Evolutionary conservation across 2,329 filamentous ascomycete genomes (phyloP).

Genomic region (Penicillium expansum): DNA sequence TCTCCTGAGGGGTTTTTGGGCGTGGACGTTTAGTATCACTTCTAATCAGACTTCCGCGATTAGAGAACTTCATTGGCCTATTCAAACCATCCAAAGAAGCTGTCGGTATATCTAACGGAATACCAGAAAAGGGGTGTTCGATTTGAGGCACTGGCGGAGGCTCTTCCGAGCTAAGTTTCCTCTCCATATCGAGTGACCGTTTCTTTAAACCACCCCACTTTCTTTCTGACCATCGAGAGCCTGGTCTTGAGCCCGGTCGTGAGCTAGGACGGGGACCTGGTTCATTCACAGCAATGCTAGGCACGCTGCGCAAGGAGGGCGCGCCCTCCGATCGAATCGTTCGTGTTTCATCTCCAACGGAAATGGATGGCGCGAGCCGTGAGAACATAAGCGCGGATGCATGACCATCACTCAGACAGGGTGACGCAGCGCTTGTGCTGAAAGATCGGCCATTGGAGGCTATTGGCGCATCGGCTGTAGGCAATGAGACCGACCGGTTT

Average conservation of each 20-base stretch:
- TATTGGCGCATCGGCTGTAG: slow-evolving; percentile 23
- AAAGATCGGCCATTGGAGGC: slow-evolving; percentile 26
- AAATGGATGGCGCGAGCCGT: slow-evolving; percentile 13
- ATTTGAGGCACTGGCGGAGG: slow-evolving; percentile 36
- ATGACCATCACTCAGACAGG: slow-evolving; percentile 12
- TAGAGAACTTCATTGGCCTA: slow-evolving; percentile 57
- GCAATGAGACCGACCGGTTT: slow-evolving; percentile 30
- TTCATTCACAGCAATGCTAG: slow-evolving; percentile 43
- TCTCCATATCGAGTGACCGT: slow-evolving; percentile 35
- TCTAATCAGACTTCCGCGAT: slow-evolving; percentile 58
- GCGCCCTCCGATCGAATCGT: slow-evolving; percentile 22
- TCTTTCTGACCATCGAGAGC: slow-evolving; percentile 45
- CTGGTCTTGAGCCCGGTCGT: slow-evolving; percentile 35
- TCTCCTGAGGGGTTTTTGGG: slow-evolving; percentile 29
- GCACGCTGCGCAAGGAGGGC: slow-evolving; percentile 37
- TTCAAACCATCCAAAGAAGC: slow-evolving; percentile 54
- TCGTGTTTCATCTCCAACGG: slow-evolving; percentile 14
- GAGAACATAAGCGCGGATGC: slow-evolving; percentile 16
- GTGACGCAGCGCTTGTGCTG: slow-evolving; percentile 26
- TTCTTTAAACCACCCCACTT: slow-evolving; percentile 42
- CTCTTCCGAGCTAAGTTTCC: slow-evolving; percentile 28
- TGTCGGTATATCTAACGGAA: slow-evolving; percentile 57
- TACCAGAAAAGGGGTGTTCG: slow-evolving; percentile 45
- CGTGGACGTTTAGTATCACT: slow-evolving; percentile 41
- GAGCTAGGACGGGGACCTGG: slow-evolving; percentile 27